phyloP scores from a whole-genome alignment of 2,329 filamentous ascomycete species.

The Aspergillus flavus region DNA sequence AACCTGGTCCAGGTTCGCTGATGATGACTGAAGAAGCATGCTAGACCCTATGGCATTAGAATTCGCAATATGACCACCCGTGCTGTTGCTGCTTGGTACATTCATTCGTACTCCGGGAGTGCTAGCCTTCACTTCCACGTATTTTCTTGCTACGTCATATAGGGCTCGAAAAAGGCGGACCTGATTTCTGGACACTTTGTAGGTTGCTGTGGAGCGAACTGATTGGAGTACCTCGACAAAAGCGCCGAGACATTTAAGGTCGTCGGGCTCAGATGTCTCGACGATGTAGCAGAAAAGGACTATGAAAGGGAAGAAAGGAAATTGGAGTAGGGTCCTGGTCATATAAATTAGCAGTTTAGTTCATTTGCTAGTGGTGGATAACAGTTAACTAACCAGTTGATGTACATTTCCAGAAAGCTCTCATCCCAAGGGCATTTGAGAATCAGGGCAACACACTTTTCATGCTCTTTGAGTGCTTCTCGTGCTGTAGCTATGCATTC shows the following conservation, averaged over 20 bases:
- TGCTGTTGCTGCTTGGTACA: background rate
- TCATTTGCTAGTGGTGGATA: background rate
- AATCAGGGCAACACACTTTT: constrained; percentile 15
- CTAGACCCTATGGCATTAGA: background rate
- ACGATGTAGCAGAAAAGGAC: constrained; percentile 20
- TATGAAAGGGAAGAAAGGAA: constrained; percentile 20
- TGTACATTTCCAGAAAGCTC: constrained; percentile 13
- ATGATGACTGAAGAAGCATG: background rate
- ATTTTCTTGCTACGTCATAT: constrained; percentile 16
- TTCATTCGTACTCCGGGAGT: background rate
- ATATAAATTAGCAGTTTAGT: background rate
- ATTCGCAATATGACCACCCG: background rate
- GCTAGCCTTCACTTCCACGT: constrained; percentile 12
- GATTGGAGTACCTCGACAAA: constrained; percentile 15
- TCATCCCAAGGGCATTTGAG: background rate
- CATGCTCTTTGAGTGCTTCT: constrained; percentile 11
- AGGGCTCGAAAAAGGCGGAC: constrained; percentile 15
- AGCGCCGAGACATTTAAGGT: constrained; percentile 12
- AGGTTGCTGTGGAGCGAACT: background rate
- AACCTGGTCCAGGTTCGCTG: background rate
- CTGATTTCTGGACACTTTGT: constrained; percentile 10
- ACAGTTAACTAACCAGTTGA: constrained; percentile 9
- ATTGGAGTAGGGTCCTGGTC: background rate
- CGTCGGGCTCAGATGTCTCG: constrained; percentile 14
- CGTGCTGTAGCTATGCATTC: constrained; percentile 15